Conservation (phyloP, 768 basidiomycete genomes). For the Suillus paluster region DNA sequence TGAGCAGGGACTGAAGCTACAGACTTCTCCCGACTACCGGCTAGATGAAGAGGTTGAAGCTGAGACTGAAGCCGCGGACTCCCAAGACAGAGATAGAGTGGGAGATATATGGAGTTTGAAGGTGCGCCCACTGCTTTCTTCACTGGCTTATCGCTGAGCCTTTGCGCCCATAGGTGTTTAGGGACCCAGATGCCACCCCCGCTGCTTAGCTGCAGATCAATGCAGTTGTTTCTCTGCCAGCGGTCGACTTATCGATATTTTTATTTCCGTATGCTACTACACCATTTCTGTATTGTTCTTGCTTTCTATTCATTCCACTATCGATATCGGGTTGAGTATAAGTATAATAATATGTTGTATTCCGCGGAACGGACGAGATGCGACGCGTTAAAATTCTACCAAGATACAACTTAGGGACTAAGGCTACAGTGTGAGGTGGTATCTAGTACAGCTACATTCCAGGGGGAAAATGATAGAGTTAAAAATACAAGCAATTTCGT, state of each 20-base stretch:
- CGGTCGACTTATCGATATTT: constrained; percentile 13
- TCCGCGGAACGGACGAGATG: constrained; percentile 1
- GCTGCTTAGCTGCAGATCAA: constrained; percentile 22
- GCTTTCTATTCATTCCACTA: constrained; percentile 2
- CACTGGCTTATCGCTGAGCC: neutral
- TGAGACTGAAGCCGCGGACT: constrained; percentile 39
- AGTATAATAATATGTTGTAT: constrained; percentile 12
- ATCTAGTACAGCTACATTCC: neutral
- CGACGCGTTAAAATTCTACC: neutral
- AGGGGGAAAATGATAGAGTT: neutral
- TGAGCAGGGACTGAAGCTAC: constrained; percentile 91
- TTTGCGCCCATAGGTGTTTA: constrained; percentile 42
- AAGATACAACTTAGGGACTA: constrained; percentile 4
- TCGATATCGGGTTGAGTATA: neutral
- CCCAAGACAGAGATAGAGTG: constrained; percentile 49
- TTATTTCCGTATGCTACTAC: constrained; percentile 15
- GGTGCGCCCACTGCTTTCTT: constrained; percentile 43
- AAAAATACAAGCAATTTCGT: constrained; percentile 8
- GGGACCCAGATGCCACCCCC: constrained; percentile 42
- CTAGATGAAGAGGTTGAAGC: constrained; percentile 40
- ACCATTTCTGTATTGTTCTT: constrained; percentile 15
- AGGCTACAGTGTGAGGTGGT: constrained; percentile 10
- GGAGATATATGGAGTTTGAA: constrained; percentile 80
- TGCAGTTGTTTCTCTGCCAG: constrained; percentile 25
- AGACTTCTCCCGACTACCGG: constrained; percentile 47